phyloP scores from a whole-genome alignment of 352 stramenopile species.

The Globisporangium recalcitrans region DNA sequence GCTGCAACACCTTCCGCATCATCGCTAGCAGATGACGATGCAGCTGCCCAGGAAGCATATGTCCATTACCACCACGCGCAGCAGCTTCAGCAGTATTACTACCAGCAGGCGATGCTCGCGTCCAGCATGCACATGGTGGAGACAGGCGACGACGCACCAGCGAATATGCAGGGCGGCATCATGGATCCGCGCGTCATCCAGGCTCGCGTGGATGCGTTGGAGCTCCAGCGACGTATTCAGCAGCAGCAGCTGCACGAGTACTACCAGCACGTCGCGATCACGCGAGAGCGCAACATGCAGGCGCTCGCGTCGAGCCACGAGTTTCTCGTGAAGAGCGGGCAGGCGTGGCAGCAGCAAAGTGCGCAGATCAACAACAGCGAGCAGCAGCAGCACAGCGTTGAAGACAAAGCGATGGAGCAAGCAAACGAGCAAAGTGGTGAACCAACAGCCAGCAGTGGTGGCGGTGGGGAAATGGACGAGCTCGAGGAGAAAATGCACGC shows the following conservation, averaged over 20 bases:
- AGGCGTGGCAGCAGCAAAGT: conserved; percentile 43
- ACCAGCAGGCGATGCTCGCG: conserved; percentile 54
- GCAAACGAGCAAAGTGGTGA: neutral
- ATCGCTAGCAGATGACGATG: neutral
- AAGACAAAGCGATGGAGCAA: conserved; percentile 3
- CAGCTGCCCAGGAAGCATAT: conserved; percentile 25
- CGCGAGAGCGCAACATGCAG: conserved; percentile 48
- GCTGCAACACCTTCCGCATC: conserved; percentile 1
- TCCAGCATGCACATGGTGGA: conserved; percentile 26
- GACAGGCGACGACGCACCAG: conserved; percentile 16
- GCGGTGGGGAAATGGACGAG: neutral
- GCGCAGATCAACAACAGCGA: conserved; percentile 10
- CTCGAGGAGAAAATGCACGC: conserved; percentile 10
- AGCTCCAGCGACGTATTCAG: conserved; percentile 40
- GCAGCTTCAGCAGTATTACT: conserved; percentile 60
- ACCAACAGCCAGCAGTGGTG: neutral
- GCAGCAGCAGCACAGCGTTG: no score
- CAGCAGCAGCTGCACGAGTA: conserved; percentile 53
- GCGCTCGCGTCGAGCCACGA: conserved; percentile 40
- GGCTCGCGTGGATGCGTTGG: conserved; percentile 41
- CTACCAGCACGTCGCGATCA: conserved; percentile 39
- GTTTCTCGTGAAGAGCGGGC: conserved; percentile 34
- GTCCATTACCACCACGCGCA: conserved; percentile 41
- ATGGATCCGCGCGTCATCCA: conserved; percentile 65
- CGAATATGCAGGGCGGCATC: conserved; percentile 32